phyloP scores from a whole-genome alignment of 164 flowering plant genomes.

The Protea cynaroides region DNA sequence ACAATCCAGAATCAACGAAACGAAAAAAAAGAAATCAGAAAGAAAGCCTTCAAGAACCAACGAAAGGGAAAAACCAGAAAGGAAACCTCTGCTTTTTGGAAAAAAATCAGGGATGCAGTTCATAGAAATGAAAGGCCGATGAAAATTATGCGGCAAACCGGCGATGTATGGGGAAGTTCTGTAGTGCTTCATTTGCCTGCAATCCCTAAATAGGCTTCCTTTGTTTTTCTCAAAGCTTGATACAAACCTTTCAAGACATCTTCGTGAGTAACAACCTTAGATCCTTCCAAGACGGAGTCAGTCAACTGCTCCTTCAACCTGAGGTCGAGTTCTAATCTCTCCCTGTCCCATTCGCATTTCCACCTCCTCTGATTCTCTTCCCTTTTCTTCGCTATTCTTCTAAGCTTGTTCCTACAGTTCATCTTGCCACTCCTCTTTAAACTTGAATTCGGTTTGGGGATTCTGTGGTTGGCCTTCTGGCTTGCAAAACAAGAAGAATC shows the following conservation, averaged over 20 bases:
- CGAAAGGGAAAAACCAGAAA: too few species aligned
- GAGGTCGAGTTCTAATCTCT: slow-evolving; percentile 34
- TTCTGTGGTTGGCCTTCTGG: too few species aligned
- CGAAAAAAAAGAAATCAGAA: too few species aligned
- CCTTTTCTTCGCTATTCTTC: slow-evolving; percentile 27
- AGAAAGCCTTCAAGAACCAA: too few species aligned
- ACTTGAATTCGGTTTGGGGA: slow-evolving; percentile 13
- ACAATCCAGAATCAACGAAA: too few species aligned
- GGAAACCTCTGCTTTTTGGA: too few species aligned
- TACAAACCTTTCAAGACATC: slow-evolving; percentile 66
- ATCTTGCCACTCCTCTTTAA: slow-evolving; percentile 10
- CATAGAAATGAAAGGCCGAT: too few species aligned
- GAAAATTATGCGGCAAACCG: too few species aligned
- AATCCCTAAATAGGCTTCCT: slow-evolving; percentile 55
- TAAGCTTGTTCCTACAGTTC: slow-evolving; percentile 18
- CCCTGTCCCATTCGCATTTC: slow-evolving; percentile 41
- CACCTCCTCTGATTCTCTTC: slow-evolving; percentile 35
- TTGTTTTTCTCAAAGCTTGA: slow-evolving; percentile 56
- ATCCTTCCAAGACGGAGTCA: slow-evolving; percentile 15
- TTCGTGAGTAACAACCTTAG: slow-evolving; percentile 27
- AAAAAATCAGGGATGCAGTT: too few species aligned
- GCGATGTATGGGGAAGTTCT: too few species aligned
- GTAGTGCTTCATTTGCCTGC: too few species aligned
- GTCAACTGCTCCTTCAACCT: slow-evolving; percentile 32
- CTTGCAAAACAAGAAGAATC: too few species aligned